These are phyloP conservation scores for Cynanchum wilfordii DNA, from an alignment of 257 asterid genomes.

Conservation along the genomic window DNA sequence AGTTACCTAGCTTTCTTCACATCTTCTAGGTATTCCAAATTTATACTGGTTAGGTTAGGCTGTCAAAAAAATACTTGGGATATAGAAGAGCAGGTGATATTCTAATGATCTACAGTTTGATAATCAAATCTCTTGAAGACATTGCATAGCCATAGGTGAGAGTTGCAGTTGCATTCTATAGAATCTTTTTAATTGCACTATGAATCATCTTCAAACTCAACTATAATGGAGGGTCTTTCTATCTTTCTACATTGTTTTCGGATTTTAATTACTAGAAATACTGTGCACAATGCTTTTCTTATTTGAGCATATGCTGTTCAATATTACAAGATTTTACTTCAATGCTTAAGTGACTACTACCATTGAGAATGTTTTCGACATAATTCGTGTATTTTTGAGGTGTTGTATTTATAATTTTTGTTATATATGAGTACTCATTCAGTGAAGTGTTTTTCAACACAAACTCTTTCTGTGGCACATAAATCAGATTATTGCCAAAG, in stretches of 20 bases:
- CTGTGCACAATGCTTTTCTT: not conserved
- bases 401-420: not conserved
- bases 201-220: not conserved
- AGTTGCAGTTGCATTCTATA: not conserved
- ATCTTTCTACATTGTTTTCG: not conserved
- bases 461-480: not conserved
- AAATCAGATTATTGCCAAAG: constrained; percentile 50
- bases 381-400: not conserved
- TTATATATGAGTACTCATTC: not conserved
- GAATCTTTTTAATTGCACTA: not conserved
- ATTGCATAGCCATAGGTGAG: not conserved
- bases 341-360: not conserved
- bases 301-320: not conserved
- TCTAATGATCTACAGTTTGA: too few species aligned
- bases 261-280: not conserved
- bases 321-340: not conserved
- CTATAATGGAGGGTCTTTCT: not conserved
- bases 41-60: not conserved
- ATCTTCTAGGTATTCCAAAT: not conserved
- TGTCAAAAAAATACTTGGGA: not conserved
- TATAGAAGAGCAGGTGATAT: too few species aligned
- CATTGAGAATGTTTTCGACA: not conserved
- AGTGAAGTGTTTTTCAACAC: constrained; percentile 7
- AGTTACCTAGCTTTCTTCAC: not conserved
- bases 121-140: not conserved